These are phyloP conservation scores for Astrocystis sublimbata DNA, from an alignment of 495 filamentous ascomycete species.

Conservation along the genomic window DNA sequence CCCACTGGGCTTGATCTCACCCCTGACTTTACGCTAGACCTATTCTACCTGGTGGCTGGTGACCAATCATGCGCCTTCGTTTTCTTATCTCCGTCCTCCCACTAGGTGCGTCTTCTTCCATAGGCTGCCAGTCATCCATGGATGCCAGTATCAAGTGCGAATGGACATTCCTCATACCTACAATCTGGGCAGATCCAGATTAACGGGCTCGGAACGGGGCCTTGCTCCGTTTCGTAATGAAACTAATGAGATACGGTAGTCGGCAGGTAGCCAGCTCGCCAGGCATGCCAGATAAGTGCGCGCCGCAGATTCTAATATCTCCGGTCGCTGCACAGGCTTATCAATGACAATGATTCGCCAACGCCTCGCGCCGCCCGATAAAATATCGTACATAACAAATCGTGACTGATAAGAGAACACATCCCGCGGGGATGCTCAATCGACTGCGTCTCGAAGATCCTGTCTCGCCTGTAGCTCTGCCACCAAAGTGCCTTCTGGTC, in stretches of 20 bases:
- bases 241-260: not conserved
- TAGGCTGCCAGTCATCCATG: too few relatives aligned
- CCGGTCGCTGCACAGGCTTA: constrained; percentile 30
- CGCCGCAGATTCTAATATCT: constrained; percentile 35
- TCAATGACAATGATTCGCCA: constrained; percentile 34
- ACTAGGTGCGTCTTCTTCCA: too few relatives aligned
- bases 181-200: not conserved
- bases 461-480: not conserved
- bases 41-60: not conserved
- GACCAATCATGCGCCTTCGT: constrained; percentile 7
- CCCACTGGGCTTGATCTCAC: not conserved
- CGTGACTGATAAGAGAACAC: constrained; percentile 26
- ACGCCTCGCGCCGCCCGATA: constrained; percentile 9
- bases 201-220: not conserved
- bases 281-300: not conserved
- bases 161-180: too few relatives aligned
- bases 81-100: constrained; percentile 7
- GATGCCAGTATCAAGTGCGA: too few relatives aligned
- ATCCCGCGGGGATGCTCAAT: constrained; percentile 29
- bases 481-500: not conserved
- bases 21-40: not conserved
- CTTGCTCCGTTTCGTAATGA: not conserved
- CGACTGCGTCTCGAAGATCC: not conserved
- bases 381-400: constrained; percentile 22
- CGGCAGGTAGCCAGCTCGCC: too few relatives aligned